phyloP scores from a whole-genome alignment of 306 rosid genomes.

The Oemleria cerasiformis region DNA sequence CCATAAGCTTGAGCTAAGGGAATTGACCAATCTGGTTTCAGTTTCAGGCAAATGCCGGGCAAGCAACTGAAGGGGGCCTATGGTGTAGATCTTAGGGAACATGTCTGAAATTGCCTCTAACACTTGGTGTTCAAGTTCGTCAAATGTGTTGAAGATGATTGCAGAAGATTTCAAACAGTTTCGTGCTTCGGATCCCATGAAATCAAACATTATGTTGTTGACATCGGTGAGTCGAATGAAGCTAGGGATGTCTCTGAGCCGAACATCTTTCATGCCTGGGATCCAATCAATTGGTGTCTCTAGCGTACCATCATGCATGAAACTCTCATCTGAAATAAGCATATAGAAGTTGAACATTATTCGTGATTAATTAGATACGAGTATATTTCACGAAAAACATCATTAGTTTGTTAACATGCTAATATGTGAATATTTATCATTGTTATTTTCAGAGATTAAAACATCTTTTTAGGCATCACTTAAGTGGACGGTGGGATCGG shows the following conservation, averaged over 20 bases:
- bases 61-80: constrained; percentile 31
- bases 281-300: constrained; percentile 37
- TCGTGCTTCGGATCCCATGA: constrained; percentile 25
- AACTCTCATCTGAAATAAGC: too few relatives aligned
- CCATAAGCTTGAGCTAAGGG: constrained; percentile 35
- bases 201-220: constrained; percentile 41
- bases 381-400: too few relatives aligned
- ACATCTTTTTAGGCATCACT: too few relatives aligned
- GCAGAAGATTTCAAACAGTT: constrained; percentile 36
- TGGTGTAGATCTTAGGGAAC: constrained; percentile 36
- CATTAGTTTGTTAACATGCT: too few relatives aligned
- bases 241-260: constrained; percentile 43
- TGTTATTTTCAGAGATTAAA: too few relatives aligned
- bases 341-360: too few relatives aligned
- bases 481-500: too few relatives aligned
- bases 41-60: constrained; percentile 10
- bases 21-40: constrained; percentile 9
- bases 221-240: not conserved
- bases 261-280: constrained; percentile 33
- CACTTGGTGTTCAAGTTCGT: constrained; percentile 35
- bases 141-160: constrained; percentile 41
- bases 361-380: too few relatives aligned
- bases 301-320: constrained; percentile 23
- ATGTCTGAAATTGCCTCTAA: constrained; percentile 32
- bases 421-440: too few relatives aligned